Percentiles rank a stretch among this genome's conserved stretches.
Evolutionary conservation across 2,329 filamentous ascomycete genomes (phyloP).

Genomic region (Aureobasidium mangrovei): DNA sequence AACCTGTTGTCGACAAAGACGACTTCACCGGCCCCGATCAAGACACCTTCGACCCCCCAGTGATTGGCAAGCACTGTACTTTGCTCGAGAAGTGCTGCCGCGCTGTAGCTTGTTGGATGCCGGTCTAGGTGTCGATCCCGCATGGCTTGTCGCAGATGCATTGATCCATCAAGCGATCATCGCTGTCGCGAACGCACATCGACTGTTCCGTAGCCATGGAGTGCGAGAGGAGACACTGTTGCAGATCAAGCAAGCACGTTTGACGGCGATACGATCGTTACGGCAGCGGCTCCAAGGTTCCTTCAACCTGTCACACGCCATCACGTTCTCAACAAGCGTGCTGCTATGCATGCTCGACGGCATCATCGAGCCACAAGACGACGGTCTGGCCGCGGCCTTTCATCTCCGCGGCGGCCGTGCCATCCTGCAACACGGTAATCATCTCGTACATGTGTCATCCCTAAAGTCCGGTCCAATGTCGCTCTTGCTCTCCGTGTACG

Average conservation of each 20-base stretch:
- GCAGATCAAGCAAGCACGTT: not conserved
- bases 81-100: not conserved
- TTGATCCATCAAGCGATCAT: slow-evolving; percentile 1
- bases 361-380: slow-evolving; percentile 1
- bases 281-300: not conserved
- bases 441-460: not conserved
- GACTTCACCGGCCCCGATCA: not conserved
- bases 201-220: not conserved
- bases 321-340: not conserved
- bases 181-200: slow-evolving; percentile 3
- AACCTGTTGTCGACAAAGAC: not conserved
- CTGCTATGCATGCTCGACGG: not conserved
- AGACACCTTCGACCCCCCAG: not conserved
- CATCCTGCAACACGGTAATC: slow-evolving; percentile 1
- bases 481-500: not conserved
- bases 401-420: slow-evolving; percentile 1
- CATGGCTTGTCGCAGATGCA: not conserved
- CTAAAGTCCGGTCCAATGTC: not conserved
- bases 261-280: slow-evolving; percentile 3
- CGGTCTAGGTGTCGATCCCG: not conserved
- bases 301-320: not conserved
- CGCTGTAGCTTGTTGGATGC: not conserved
- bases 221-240: not conserved
- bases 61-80: not conserved
- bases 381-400: not conserved